A percentile compares a stretch with the other conserved stretches of the same genome.
Conservation (phyloP, 768 basidiomycete genomes). For the Amanita pseudoporphyria region DNA sequence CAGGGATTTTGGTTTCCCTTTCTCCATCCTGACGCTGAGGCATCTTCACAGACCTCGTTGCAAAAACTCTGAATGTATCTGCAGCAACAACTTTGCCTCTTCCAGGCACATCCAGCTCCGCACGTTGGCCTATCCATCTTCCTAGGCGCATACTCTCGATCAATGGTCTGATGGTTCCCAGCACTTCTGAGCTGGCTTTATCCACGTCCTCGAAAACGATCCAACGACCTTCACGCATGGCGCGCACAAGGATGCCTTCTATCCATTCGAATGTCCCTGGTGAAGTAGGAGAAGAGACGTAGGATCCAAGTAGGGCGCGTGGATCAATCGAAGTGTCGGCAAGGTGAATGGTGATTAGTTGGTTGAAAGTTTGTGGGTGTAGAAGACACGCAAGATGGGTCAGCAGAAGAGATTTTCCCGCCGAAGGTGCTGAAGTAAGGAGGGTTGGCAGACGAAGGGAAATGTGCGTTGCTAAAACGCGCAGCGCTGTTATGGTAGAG, state of each 20-base stretch:
- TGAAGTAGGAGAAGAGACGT: conserved; percentile 74
- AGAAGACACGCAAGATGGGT: conserved; percentile 64
- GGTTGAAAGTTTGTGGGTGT: conserved; percentile 48
- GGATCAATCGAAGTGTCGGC: conserved; percentile 95
- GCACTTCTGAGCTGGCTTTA: conserved; percentile 79
- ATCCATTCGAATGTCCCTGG: conserved; percentile 95
- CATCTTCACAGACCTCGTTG: conserved; percentile 63
- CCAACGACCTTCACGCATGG: conserved; percentile 88
- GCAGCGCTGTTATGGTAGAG: conserved; percentile 49
- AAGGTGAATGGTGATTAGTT: conserved; percentile 80
- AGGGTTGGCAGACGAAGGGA: conserved; percentile 71
- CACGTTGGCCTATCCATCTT: conserved; percentile 69
- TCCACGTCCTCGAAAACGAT: conserved; percentile 91
- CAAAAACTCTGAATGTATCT: conserved; percentile 79
- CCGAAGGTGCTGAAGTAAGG: conserved; percentile 76
- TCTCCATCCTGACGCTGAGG: conserved; percentile 14
- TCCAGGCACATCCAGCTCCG: conserved; percentile 62
- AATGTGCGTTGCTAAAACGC: conserved; percentile 49
- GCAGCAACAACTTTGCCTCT: conserved; percentile 67
- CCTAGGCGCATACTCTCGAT: conserved; percentile 60
- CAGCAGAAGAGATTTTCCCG: conserved; percentile 79
- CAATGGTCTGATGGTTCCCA: conserved; percentile 80
- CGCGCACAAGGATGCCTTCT: conserved; percentile 85
- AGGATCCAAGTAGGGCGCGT: conserved; percentile 86
- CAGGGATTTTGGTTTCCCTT: conserved; percentile 35